phyloP scores from a whole-genome alignment of 495 filamentous ascomycete species.

The Cercophora sp. region DNA sequence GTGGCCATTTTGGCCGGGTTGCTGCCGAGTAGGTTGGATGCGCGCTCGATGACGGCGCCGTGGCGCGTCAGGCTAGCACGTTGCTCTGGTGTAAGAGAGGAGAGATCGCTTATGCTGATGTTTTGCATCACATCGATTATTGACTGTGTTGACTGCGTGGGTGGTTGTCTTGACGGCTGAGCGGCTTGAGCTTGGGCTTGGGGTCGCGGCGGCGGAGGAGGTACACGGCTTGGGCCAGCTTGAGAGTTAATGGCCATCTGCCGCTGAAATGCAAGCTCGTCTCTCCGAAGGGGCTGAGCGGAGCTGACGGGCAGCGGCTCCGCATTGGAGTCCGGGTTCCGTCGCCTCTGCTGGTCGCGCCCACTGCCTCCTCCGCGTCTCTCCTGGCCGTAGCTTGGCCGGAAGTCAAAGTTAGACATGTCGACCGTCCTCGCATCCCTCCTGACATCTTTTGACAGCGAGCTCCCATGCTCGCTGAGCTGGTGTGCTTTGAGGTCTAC shows the following conservation, averaged over 20 bases:
- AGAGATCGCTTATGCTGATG: slow-evolving; percentile 37
- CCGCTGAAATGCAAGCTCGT: slow-evolving; percentile 87
- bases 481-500: slow-evolving; percentile 73
- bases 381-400: slow-evolving; percentile 63
- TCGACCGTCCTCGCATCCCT: slow-evolving; percentile 85
- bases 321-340: slow-evolving; percentile 59
- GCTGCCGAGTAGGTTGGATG: slow-evolving; percentile 71
- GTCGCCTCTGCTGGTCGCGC: slow-evolving; percentile 40
- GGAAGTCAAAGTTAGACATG: slow-evolving; percentile 77
- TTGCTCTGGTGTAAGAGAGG: slow-evolving; percentile 61
- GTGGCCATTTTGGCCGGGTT: slow-evolving; percentile 64
- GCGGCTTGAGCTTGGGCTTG: slow-evolving; percentile 59
- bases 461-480: slow-evolving; percentile 32
- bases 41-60: slow-evolving; percentile 77
- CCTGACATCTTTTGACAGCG: slow-evolving; percentile 63
- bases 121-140: slow-evolving; percentile 34
- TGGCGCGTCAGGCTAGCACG: slow-evolving; percentile 75
- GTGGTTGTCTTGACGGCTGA: slow-evolving; percentile 15
- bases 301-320: slow-evolving; percentile 74
- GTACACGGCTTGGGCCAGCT: slow-evolving; percentile 1
- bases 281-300: slow-evolving; percentile 77
- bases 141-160: slow-evolving; percentile 24
- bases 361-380: slow-evolving; percentile 54
- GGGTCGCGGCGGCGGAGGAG: slow-evolving; percentile 43
- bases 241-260: slow-evolving; percentile 90